These are phyloP conservation scores for Solanum tacnaense DNA, from an alignment of 257 asterid species.

Conservation along the genomic window DNA sequence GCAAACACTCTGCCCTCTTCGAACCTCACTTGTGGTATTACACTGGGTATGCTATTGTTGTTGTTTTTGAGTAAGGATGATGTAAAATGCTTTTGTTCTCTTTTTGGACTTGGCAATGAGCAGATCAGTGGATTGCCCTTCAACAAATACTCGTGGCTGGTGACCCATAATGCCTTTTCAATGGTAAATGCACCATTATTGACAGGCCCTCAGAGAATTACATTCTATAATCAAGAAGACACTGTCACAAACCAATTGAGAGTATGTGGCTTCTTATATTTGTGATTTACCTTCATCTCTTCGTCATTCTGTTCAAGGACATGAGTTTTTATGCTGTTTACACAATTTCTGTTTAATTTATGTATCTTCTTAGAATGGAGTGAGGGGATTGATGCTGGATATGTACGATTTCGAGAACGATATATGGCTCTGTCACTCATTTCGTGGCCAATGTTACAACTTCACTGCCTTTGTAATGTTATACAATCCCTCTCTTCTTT, in stretches of 20 bases:
- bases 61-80: background rate
- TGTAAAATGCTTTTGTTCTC: background rate
- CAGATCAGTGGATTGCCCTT: conserved; percentile 83
- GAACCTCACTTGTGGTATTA: background rate
- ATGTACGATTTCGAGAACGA: conserved; percentile 95
- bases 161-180: conserved; percentile 92
- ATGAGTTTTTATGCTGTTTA: background rate
- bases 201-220: conserved; percentile 72
- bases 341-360: background rate
- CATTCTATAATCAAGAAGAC: conserved; percentile 94
- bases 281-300: background rate
- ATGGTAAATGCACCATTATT: conserved; percentile 72
- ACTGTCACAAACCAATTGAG: conserved; percentile 82
- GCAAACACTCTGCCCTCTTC: background rate
- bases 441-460: conserved; percentile 90
- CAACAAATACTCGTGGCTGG: conserved; percentile 90
- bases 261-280: conserved; percentile 24
- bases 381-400: conserved; percentile 97
- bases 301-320: background rate
- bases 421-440: conserved; percentile 96
- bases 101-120: background rate
- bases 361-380: conserved; percentile 64
- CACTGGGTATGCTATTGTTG: background rate
- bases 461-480: conserved; percentile 83
- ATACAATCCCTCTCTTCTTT: background rate